Evolutionary conservation across 75 land plant species (phyloP).

Genomic region (Pinus taeda): DNA sequence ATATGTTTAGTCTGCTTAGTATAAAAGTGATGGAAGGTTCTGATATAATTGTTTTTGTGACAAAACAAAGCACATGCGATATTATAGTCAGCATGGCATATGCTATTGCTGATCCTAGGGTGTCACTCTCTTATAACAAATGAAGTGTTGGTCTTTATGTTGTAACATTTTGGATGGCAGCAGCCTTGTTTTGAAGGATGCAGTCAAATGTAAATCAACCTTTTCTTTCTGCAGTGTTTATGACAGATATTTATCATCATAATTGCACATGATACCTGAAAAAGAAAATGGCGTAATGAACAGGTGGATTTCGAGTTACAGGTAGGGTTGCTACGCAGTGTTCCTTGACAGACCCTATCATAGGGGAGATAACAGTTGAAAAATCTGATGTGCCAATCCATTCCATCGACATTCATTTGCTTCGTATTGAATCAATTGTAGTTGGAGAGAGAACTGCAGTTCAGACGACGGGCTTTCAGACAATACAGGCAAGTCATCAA

Average conservation of each 20-base stretch:
- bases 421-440: slow-evolving; percentile 71
- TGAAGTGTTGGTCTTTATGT: background rate
- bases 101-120: background rate
- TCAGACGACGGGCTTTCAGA: slow-evolving; percentile 74
- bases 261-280: slow-evolving; percentile 1
- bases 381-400: slow-evolving; percentile 60
- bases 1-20: background rate
- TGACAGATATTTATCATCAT: background rate
- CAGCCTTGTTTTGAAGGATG: background rate
- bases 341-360: slow-evolving; percentile 59
- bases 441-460: slow-evolving; percentile 57
- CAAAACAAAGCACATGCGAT: background rate
- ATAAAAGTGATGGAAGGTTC: background rate
- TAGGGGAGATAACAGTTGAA: slow-evolving; percentile 75
- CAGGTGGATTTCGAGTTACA: slow-evolving; percentile 74
- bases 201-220: background rate
- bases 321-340: slow-evolving; percentile 70
- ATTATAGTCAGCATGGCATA: background rate
- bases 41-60: background rate
- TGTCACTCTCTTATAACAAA: background rate
- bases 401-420: slow-evolving; percentile 76
- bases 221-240: background rate
- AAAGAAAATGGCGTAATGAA: background rate
- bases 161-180: background rate
- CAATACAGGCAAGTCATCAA: slow-evolving; percentile 58